Evolutionary conservation across 2,329 filamentous ascomycete genomes (phyloP).

Genomic region (Pseudogymnoascus sp.): DNA sequence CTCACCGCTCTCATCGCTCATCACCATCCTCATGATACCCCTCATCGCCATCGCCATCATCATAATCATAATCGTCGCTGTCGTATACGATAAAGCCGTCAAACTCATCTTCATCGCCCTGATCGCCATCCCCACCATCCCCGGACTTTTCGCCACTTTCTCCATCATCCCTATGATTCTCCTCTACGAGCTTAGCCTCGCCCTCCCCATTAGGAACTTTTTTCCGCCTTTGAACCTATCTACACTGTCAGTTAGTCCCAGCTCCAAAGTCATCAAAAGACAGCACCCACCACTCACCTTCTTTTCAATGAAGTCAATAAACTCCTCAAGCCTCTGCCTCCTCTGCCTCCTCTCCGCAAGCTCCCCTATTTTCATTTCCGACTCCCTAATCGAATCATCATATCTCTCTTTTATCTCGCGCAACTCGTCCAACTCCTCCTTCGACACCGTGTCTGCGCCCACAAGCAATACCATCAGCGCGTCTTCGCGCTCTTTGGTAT

Average conservation of each 20-base stretch:
- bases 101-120: constrained; percentile 13
- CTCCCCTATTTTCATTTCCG: background rate
- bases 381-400: background rate
- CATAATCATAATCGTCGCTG: constrained; percentile 15
- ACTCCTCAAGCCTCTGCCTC: background rate
- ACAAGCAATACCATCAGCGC: background rate
- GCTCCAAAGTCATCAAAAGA: background rate
- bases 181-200: background rate
- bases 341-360: background rate
- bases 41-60: constrained; percentile 18
- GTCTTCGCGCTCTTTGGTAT: background rate
- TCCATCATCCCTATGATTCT: background rate
- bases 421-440: background rate
- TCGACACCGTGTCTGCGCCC: background rate
- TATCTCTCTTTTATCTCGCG: background rate
- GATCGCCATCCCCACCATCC: no score
- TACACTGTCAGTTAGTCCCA: background rate
- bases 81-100: constrained; percentile 11
- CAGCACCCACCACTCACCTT: background rate
- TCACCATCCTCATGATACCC: constrained; percentile 23
- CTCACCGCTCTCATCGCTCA: no score
- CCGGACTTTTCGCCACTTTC: background rate
- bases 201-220: background rate
- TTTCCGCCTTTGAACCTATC: background rate
- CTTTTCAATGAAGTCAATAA: background rate